phyloP scores from a whole-genome alignment of 805 yeast genomes.

The Metschnikowia bowlesiae region DNA sequence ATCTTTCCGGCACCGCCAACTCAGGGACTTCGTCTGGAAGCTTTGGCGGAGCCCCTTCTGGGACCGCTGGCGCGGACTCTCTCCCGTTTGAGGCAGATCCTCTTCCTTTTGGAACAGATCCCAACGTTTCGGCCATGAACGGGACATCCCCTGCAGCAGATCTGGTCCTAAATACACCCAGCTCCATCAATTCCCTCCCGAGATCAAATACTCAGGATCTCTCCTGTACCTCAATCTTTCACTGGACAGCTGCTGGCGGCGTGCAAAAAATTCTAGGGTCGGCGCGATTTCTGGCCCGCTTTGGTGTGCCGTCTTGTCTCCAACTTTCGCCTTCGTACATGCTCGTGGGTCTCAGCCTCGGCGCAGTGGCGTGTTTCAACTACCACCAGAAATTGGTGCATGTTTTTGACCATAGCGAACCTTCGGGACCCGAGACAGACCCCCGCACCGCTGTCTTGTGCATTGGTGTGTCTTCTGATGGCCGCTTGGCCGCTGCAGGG shows the following conservation, averaged over 20 bases:
- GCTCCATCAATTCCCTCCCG: too few relatives aligned
- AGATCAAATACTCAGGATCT: too few relatives aligned
- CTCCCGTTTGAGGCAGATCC: too few relatives aligned
- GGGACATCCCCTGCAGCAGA: too few relatives aligned
- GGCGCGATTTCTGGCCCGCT: slow-evolving; percentile 18
- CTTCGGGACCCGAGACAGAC: too few relatives aligned
- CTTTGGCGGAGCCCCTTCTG: too few relatives aligned
- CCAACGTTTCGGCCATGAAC: too few relatives aligned
- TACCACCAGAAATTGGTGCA: slow-evolving; percentile 56
- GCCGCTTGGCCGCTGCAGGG: slow-evolving; percentile 66
- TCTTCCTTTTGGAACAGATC: too few relatives aligned
- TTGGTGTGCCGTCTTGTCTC: slow-evolving; percentile 22
- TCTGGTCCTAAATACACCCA: too few relatives aligned
- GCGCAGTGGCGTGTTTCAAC: slow-evolving; percentile 62
- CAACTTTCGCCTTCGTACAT: slow-evolving; percentile 35
- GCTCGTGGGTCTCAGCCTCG: slow-evolving; percentile 68
- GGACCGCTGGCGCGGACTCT: too few relatives aligned
- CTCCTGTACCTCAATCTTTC: slow-evolving; percentile 5
- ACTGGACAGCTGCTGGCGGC: slow-evolving; percentile 24
- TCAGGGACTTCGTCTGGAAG: too few relatives aligned
- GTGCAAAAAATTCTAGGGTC: slow-evolving; percentile 21
- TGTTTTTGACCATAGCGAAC: slow-evolving; percentile 24
- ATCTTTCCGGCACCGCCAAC: too few relatives aligned
- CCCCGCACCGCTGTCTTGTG: slow-evolving; percentile 37
- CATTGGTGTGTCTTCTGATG: slow-evolving; percentile 62